Evolutionary conservation across 768 basidiomycete species (phyloP).

Genomic region (Leccinum arenicola): DNA sequence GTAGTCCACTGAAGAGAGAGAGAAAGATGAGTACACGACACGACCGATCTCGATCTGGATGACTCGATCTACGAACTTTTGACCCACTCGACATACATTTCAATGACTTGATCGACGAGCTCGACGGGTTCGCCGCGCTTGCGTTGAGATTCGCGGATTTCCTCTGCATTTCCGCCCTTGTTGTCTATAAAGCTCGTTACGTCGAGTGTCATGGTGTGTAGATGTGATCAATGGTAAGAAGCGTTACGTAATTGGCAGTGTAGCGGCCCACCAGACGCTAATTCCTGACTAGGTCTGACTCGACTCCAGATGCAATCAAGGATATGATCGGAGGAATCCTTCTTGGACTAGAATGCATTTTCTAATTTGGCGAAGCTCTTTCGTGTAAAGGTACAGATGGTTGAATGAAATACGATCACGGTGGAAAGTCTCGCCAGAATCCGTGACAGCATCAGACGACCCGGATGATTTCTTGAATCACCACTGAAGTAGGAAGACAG

Average conservation of each 20-base stretch:
- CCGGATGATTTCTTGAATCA: too few relatives aligned
- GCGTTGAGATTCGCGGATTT: conserved; percentile 88
- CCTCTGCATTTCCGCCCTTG: conserved; percentile 90
- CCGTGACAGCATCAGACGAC: too few relatives aligned
- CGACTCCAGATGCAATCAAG: too few relatives aligned
- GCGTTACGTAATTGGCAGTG: background rate
- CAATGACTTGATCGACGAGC: conserved; percentile 90
- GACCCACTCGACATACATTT: conserved; percentile 91
- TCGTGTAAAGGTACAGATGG: too few relatives aligned
- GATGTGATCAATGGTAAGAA: background rate
- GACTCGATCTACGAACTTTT: conserved; percentile 63
- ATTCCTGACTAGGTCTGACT: too few relatives aligned
- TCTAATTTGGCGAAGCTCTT: too few relatives aligned
- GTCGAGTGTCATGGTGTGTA: conserved; percentile 71
- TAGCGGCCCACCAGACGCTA: too few relatives aligned
- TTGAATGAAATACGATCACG: too few relatives aligned
- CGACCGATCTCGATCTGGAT: background rate
- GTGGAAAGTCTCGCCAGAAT: too few relatives aligned
- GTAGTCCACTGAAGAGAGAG: conserved; percentile 65
- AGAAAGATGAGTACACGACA: background rate
- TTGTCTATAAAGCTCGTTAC: conserved; percentile 74
- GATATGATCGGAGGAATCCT: too few relatives aligned
- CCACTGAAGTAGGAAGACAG: too few relatives aligned
- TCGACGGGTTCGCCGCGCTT: conserved; percentile 89
- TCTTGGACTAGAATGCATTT: too few relatives aligned